Percentiles rank a stretch among this genome's conserved stretches.
Conservation (phyloP, 345 rosid genomes). For the Jatropha curcas region DNA sequence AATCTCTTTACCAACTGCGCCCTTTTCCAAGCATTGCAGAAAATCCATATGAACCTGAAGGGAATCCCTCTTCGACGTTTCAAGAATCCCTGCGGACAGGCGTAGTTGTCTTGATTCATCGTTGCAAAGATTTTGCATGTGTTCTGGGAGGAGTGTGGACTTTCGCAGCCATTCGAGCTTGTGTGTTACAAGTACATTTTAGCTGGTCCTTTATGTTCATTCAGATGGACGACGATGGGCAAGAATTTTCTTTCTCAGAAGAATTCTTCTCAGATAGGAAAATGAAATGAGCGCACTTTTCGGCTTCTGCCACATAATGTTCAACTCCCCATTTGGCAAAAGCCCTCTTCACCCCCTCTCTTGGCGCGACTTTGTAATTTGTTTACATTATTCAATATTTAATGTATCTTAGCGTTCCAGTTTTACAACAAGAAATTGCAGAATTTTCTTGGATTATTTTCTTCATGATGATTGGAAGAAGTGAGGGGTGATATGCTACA, state of each 20-base stretch:
- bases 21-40: constrained; percentile 44
- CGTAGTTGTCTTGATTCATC: constrained; percentile 28
- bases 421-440: neutral
- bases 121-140: constrained; percentile 10
- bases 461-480: constrained; percentile 5
- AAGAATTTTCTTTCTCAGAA: too few relatives aligned
- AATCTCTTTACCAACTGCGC: constrained; percentile 35
- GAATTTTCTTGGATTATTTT: neutral
- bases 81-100: constrained; percentile 43
- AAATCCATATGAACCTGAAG: constrained; percentile 45
- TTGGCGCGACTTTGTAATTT: constrained; percentile 5
- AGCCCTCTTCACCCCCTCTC: neutral
- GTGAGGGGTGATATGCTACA: neutral
- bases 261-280: neutral
- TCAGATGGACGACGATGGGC: constrained; percentile 5
- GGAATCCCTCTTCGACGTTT: constrained; percentile 61
- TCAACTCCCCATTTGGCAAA: neutral
- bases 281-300: neutral
- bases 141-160: constrained; percentile 17
- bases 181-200: constrained; percentile 19
- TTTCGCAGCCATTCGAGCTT: constrained; percentile 21
- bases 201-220: constrained; percentile 14
- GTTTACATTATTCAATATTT: neutral
- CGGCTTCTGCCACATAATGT: constrained; percentile 1
- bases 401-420: constrained; percentile 15